A percentile compares a stretch with the other conserved stretches of the same genome.
Evolutionary conservation across 139 green algal genomes (phyloP).

Genomic region (Zygnema cylindricum): DNA sequence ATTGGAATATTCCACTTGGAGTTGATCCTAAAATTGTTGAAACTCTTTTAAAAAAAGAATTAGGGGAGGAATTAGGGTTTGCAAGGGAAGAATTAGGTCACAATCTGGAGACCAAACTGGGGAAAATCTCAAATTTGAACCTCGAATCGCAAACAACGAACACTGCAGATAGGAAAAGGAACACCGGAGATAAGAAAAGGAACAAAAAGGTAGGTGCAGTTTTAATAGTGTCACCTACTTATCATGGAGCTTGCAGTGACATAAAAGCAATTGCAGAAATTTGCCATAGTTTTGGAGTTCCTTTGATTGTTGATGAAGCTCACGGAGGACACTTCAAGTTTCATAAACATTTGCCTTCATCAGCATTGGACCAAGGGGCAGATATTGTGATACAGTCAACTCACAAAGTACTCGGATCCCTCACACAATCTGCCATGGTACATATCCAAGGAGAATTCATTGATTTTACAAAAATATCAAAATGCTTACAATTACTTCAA

Average conservation of each 20-base stretch:
- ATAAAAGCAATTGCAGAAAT: slow-evolving; percentile 65
- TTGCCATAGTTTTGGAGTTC: slow-evolving; percentile 71
- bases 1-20: slow-evolving; percentile 33
- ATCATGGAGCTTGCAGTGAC: slow-evolving; percentile 76
- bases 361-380: slow-evolving; percentile 75
- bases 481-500: slow-evolving; percentile 67
- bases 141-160: neutral
- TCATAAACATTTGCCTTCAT: slow-evolving; percentile 24
- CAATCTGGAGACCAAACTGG: neutral
- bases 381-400: slow-evolving; percentile 91
- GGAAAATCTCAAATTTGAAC: neutral
- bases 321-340: slow-evolving; percentile 87
- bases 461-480: slow-evolving; percentile 1
- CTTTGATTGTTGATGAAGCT: slow-evolving; percentile 90
- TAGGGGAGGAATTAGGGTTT: neutral
- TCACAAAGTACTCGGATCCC: slow-evolving; percentile 81
- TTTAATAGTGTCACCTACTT: slow-evolving; percentile 87
- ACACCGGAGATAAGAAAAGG: slow-evolving; percentile 9
- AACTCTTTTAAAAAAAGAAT: neutral
- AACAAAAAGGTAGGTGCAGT: slow-evolving; percentile 70
- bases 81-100: neutral
- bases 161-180: no score
- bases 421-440: slow-evolving; percentile 94
- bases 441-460: slow-evolving; percentile 66
- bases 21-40: neutral